Base-by-base conservation (phyloP, 202 grass and related monocot genomes). In the Zizania palustris region DNA sequence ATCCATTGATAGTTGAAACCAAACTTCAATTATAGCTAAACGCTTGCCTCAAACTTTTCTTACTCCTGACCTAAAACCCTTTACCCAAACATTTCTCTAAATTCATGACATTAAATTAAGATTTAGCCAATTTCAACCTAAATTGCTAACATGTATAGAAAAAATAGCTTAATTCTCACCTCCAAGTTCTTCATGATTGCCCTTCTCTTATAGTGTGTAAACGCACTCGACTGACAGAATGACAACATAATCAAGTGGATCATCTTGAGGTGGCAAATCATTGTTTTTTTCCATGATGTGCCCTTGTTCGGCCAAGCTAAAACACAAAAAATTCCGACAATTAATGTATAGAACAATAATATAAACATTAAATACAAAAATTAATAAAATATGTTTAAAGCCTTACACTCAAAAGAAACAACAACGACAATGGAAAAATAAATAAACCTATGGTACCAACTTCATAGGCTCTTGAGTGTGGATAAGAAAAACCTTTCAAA, bases 171-270 rank as follows among this genome's bases (percentile, higher is more conserved):
- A 80, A 8, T 36, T 13, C 63, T 80, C 81, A 98, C 95, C 95
- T 90, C 95, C 82, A 58, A 98, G 89, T 66, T 90, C 74, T 35
- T 85, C 82, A 7, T 63, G 82, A 59, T 42, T 72, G 61, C 95
- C 95, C 71, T 46, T 86, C 57, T 88, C 87, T 71, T 92, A 87
- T 22, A 98, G 79, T 5, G 77, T 72, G 33, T 92, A 85, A 7
- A 98, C 74, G 6, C 55, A 94, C 1, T 94, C 73, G 0, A 94
- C 28, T 28, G 2, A 28, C 28, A 2, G 28, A 28, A 28, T 28
- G 28, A 28, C 28, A 28, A 28, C 28, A 28, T 28, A 28, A 28
- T 28, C 28, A 28, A 28, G 28, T 28, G 28, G 28, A 28, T 28
- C 28, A 28, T 28, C 28, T 28, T 28, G 28, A 28, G 28, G 28